Percentiles rank a stretch among this genome's conserved stretches.
Conservation (phyloP, 1,139 yeast species). For the Zhuliangozyma blackwelliae region DNA sequence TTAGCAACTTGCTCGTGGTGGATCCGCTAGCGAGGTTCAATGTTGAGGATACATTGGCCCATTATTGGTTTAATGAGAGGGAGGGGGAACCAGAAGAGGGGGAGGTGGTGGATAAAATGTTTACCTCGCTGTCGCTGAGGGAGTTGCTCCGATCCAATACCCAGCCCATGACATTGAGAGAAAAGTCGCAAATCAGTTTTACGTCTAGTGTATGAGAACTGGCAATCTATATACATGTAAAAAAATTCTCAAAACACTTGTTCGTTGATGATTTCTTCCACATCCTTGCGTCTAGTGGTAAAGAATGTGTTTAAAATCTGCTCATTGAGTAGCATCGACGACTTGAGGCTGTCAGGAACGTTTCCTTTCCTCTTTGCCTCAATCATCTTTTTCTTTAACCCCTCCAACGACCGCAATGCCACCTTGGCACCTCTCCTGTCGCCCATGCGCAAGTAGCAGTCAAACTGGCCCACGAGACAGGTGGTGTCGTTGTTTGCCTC, state of each 20-base stretch:
- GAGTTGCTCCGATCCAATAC: slow-evolving; percentile 18
- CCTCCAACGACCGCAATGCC: slow-evolving; percentile 24
- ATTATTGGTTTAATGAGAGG: slow-evolving; percentile 49
- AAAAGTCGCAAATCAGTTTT: slow-evolving; percentile 23
- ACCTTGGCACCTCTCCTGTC: slow-evolving; percentile 25
- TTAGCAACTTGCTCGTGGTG: slow-evolving; percentile 55
- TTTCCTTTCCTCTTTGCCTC: slow-evolving; percentile 6
- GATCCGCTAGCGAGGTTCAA: slow-evolving; percentile 52
- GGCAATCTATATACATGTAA: slow-evolving; percentile 2
- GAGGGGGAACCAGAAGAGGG: background rate
- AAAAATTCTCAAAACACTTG: too few species aligned
- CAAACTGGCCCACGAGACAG: slow-evolving; percentile 75
- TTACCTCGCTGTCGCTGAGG: background rate
- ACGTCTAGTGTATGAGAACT: background rate
- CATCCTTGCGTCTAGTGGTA: slow-evolving; percentile 22
- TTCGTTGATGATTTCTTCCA: background rate
- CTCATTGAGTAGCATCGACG: slow-evolving; percentile 21
- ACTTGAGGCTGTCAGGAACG: slow-evolving; percentile 22
- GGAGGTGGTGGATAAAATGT: background rate
- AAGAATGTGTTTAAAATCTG: slow-evolving; percentile 28
- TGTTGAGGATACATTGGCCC: slow-evolving; percentile 48
- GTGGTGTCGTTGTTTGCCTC: slow-evolving; percentile 55
- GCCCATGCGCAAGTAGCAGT: slow-evolving; percentile 35
- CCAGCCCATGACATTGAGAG: slow-evolving; percentile 33
- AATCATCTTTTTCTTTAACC: slow-evolving; percentile 16